Conservation (phyloP, 768 basidiomycete species). For the Lentinus brumalis region DNA sequence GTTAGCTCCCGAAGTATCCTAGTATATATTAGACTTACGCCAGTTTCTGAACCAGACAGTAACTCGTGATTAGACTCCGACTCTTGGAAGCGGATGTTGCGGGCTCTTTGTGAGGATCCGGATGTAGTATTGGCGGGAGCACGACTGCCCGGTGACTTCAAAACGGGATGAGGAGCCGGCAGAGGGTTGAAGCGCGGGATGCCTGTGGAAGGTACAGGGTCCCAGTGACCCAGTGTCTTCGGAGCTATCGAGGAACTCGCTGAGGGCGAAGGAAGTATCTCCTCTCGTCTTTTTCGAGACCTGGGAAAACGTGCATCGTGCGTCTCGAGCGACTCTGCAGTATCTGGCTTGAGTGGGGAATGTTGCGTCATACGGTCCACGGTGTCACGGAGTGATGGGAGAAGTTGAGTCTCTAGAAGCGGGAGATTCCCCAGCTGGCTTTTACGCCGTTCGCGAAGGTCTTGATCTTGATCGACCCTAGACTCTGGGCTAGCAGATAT, state of each 20-base stretch:
- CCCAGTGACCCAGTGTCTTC: not conserved
- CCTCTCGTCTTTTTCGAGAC: not conserved
- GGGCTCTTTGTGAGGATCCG: not conserved
- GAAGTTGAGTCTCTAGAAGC: constrained; percentile 60
- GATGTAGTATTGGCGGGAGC: not conserved
- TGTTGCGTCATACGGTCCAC: constrained; percentile 68
- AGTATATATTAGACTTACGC: not conserved
- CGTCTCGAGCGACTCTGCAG: not conserved
- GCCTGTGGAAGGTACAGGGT: not conserved
- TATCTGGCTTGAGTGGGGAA: constrained; percentile 10
- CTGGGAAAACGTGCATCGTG: not conserved
- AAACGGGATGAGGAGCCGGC: constrained; percentile 1
- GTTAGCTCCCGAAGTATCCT: not conserved
- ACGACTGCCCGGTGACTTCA: constrained; percentile 5
- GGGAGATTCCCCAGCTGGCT: constrained; percentile 56
- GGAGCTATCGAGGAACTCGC: not conserved
- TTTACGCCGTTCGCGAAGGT: constrained; percentile 26
- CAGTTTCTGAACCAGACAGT: not conserved
- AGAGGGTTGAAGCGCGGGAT: constrained; percentile 9
- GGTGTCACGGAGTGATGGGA: constrained; percentile 73
- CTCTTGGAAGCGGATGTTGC: not conserved
- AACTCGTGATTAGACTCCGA: not conserved
- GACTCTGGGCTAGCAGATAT: not conserved
- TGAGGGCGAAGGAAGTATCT: not conserved
- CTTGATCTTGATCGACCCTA: constrained; percentile 12